Evolutionary conservation across 2,329 filamentous ascomycete genomes (phyloP).

Genomic region (Furcasterigmium sp.): DNA sequence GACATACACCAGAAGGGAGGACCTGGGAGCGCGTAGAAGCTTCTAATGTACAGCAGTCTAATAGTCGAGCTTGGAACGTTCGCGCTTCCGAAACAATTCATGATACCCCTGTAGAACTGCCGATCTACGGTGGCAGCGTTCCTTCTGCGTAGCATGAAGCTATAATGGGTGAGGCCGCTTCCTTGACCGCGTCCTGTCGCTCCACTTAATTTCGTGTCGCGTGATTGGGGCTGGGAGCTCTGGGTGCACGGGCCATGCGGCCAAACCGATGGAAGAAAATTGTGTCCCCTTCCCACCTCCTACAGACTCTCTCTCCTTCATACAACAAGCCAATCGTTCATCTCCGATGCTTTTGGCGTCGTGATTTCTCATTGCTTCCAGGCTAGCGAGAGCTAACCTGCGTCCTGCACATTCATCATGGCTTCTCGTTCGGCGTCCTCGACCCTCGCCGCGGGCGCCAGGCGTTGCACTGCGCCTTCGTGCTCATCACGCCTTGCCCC

Average conservation of each 20-base stretch:
- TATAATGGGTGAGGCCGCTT: no score
- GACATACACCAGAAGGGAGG: no score
- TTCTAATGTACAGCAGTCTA: no score
- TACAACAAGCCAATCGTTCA: background rate
- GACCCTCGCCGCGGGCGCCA: slow-evolving; percentile 6
- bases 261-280: background rate
- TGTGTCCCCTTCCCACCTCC: background rate
- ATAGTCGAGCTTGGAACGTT: no score
- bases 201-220: background rate
- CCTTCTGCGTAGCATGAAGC: no score
- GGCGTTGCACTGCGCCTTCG: slow-evolving; percentile 6
- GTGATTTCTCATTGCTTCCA: background rate
- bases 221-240: background rate
- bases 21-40: no score
- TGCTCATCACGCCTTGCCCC: slow-evolving; percentile 3
- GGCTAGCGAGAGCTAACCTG: background rate
- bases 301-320: background rate
- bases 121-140: no score
- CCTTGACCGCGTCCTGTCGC: no score
- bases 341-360: background rate
- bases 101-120: no score
- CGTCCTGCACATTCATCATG: background rate
- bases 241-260: background rate
- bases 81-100: no score
- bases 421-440: slow-evolving; percentile 6